Evolutionary conservation across 805 yeast genomes (phyloP).

Genomic region (Zygoascus ofunaensis): DNA sequence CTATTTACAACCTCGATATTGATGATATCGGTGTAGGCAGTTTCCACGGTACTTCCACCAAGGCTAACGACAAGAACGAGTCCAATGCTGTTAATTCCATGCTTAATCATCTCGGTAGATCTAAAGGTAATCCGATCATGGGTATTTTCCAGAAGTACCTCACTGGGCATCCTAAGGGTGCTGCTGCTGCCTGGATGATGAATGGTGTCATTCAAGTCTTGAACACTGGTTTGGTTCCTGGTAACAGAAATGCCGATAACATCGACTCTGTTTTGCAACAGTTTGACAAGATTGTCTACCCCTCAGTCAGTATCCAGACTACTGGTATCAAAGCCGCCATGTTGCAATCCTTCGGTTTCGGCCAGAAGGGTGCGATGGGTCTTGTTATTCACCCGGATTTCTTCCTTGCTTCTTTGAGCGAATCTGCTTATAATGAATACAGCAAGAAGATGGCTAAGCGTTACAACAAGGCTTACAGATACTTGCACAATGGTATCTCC

Average conservation of each 20-base stretch:
- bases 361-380: constrained; percentile 99
- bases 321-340: constrained; percentile 97
- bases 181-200: constrained; percentile 99
- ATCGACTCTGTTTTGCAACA: constrained; percentile 76
- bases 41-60: constrained; percentile 98
- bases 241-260: constrained; percentile 98
- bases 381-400: constrained; percentile 87
- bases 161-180: constrained; percentile 99
- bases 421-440: constrained; percentile 62
- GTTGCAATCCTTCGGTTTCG: constrained; percentile 96
- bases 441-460: constrained; percentile 62
- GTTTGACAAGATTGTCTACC: constrained; percentile 83
- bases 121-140: constrained; percentile 93
- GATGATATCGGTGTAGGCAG: constrained; percentile 96
- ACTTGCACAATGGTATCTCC: constrained; percentile 91
- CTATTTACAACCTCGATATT: constrained; percentile 82
- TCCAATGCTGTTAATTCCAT: constrained; percentile 81
- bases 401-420: constrained; percentile 74
- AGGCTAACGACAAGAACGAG: constrained; percentile 98
- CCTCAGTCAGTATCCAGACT: constrained; percentile 86
- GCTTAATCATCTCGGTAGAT: constrained; percentile 92
- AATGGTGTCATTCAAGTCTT: constrained; percentile 94
- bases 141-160: constrained; percentile 98
- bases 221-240: constrained; percentile 91
- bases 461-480: constrained; percentile 84